Evolutionary conservation across 2,329 filamentous ascomycete species (phyloP), one percentile per base, ranked within the genome.

Genomic region (Sporothrix brasiliensis): DNA sequence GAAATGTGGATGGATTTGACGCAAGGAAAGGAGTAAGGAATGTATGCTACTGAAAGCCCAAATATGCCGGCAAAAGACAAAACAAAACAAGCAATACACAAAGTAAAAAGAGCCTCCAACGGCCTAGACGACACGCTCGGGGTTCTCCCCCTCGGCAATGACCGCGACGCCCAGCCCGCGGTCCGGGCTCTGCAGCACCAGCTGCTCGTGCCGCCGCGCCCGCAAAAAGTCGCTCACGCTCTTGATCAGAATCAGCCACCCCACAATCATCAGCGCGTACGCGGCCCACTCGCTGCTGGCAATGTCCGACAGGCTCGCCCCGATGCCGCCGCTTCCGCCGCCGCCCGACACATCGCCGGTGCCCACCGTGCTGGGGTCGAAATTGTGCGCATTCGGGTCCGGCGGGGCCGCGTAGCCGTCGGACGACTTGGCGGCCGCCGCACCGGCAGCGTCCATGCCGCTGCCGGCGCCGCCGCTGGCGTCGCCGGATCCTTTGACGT

Each of bases 171-270:
- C 89, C 68, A 98, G 83, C 1, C 94, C 94, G 49, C 95, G 87
- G 76, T 97, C 94, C 0, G 95, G 95, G 78, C 93, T 97, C 79
- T 97, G 94, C 74, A 97, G 82, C 5, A 99, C 93, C 67, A 99
- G 84, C 79, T 95, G 92, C 82, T 99, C 95, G 78, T 98, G 95
- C 77, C 93, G 86, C 78, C 94, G 87, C 50, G 93, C 95, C 75
- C 90, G 88, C 73, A 98, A 81, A 78, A 95, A 99, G 78, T 98
- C 94, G 76, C 91, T 93, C 21, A 97, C 89, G n/a, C 93, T 90
- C 80, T 94, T 88, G 78, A 99, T 98, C 73, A 99, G 83, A 73
- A 99, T 93, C 77, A 98, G 98, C 95, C 95, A 99, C 5, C 95
- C 95, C 1, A 97, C 91, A 77, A 99, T 92, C 95, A 99, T 99